phyloP scores from a whole-genome alignment of 139 green algal species.

The Diplosphaera chodatii region DNA sequence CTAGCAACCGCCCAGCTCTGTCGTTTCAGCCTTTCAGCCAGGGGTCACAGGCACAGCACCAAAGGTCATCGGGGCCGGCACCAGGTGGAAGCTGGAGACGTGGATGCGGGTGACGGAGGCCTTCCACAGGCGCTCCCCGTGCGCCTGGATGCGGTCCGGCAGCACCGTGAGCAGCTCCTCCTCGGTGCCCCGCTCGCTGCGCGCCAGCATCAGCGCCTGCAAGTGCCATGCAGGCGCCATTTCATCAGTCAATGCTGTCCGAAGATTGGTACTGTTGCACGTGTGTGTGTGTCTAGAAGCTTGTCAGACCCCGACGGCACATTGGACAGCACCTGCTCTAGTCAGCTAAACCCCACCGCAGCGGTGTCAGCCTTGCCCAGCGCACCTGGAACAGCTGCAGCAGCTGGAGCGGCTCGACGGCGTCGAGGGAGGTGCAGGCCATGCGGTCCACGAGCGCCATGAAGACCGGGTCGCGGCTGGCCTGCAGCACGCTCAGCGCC shows the following conservation, averaged over 20 bases:
- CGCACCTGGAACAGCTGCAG: slow-evolving; percentile 28
- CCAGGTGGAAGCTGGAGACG: slow-evolving; percentile 33
- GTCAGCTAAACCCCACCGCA: too few relatives aligned
- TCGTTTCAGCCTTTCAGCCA: too few relatives aligned
- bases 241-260: too few relatives aligned
- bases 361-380: too few relatives aligned
- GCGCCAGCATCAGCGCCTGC: slow-evolving; percentile 19
- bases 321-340: too few relatives aligned
- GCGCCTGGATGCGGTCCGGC: not conserved
- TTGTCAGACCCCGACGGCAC: too few relatives aligned
- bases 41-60: too few relatives aligned
- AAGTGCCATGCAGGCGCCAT: too few relatives aligned
- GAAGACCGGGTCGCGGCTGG: slow-evolving; percentile 22
- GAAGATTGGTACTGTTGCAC: too few relatives aligned
- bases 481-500: slow-evolving; percentile 34
- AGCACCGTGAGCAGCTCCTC: not conserved
- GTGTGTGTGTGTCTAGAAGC: too few relatives aligned
- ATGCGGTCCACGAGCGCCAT: slow-evolving; percentile 28
- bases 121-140: slow-evolving; percentile 11
- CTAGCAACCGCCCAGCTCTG: too few relatives aligned
- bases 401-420: slow-evolving; percentile 4
- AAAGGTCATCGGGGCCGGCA: not conserved
- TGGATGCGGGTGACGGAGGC: slow-evolving; percentile 7
- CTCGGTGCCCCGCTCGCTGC: slow-evolving; percentile 1
- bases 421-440: slow-evolving; percentile 10